These are phyloP conservation scores for Macrolepiota fuliginosa DNA, from an alignment of 768 basidiomycete genomes.

Conservation along the genomic window DNA sequence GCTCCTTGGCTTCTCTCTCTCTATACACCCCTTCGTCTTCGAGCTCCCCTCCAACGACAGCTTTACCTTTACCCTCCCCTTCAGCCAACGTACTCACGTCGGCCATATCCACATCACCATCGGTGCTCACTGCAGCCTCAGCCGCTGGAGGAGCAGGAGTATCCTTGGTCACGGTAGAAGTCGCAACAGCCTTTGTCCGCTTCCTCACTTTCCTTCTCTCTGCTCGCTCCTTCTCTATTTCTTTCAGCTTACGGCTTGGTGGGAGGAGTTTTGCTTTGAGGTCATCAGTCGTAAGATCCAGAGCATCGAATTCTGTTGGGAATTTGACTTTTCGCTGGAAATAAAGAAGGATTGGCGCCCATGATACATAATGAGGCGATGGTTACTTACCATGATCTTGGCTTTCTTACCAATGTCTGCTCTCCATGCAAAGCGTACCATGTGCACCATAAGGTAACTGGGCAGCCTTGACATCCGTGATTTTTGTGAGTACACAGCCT, in stretches of 20 bases:
- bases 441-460: constrained; percentile 82
- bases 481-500: constrained; percentile 78
- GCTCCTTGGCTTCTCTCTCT: constrained; percentile 58
- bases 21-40: constrained; percentile 68
- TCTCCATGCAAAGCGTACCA: constrained; percentile 97
- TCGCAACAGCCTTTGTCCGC: constrained; percentile 53
- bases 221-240: constrained; percentile 77
- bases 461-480: constrained; percentile 85
- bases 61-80: constrained; percentile 25
- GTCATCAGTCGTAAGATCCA: constrained; percentile 80
- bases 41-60: constrained; percentile 41
- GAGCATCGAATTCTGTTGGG: constrained; percentile 81
- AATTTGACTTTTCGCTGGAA: constrained; percentile 88
- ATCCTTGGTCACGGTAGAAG: constrained; percentile 22
- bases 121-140: constrained; percentile 19
- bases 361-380: background rate
- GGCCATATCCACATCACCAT: constrained; percentile 15
- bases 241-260: constrained; percentile 68
- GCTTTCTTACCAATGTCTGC: constrained; percentile 89
- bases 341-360: background rate
- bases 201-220: constrained; percentile 84
- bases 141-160: constrained; percentile 23
- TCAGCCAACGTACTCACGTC: constrained; percentile 19
- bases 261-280: constrained; percentile 71
- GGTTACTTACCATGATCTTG: constrained; percentile 82